Conservation (phyloP, 2,329 filamentous ascomycete species). For the Alternaria triticimaculans region DNA sequence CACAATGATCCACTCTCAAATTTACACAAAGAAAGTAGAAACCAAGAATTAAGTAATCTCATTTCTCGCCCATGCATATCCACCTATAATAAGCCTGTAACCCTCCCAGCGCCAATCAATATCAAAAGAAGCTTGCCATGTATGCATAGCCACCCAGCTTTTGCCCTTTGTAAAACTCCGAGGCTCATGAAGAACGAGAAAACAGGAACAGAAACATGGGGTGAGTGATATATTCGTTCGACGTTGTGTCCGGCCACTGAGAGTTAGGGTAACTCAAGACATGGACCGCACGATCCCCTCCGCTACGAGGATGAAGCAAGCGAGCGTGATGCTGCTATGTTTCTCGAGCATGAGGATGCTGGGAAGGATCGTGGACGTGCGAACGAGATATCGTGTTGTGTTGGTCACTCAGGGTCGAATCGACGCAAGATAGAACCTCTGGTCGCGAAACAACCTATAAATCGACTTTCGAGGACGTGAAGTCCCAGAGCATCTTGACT, state of each 20-base stretch:
- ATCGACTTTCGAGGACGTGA: conserved; percentile 57
- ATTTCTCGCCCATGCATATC: conserved; percentile 1
- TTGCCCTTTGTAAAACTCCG: conserved; percentile 7
- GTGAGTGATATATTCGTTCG: not conserved
- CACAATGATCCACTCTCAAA: too few species aligned
- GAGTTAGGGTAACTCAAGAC: not conserved
- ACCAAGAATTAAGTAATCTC: not conserved
- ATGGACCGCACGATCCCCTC: not conserved
- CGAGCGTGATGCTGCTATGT: not conserved
- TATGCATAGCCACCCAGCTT: conserved; percentile 3
- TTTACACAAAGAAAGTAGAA: too few species aligned
- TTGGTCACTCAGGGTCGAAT: not conserved
- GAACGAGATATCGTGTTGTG: not conserved
- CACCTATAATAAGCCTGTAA: conserved; percentile 1
- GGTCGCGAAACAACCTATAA: conserved; percentile 28
- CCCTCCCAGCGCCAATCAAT: not conserved
- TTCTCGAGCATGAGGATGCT: not conserved
- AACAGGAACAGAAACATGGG: not conserved
- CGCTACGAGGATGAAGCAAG: not conserved
- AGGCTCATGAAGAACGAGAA: conserved; percentile 11
- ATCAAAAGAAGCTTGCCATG: not conserved
- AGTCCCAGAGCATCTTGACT: conserved; percentile 96
- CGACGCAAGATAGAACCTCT: not conserved
- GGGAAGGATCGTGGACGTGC: not conserved
- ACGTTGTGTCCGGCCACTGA: not conserved